Percentiles rank a stretch among this genome's conserved stretches.
phyloP scores from a whole-genome alignment of 345 rosid genomes.

The Gossypium rotundifolium region DNA sequence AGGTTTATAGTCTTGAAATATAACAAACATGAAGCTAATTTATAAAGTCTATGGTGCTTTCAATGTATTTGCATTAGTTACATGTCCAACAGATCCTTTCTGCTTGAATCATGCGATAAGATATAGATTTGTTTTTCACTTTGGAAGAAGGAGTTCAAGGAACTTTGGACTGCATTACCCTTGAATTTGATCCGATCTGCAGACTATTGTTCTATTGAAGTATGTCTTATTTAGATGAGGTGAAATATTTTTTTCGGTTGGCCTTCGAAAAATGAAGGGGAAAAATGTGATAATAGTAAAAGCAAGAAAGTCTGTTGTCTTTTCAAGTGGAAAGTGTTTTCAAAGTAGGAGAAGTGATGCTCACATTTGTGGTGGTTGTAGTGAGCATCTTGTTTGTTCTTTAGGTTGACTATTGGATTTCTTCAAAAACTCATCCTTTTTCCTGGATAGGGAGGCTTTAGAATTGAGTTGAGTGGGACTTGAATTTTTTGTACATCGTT shows the following conservation, averaged over 20 bases:
- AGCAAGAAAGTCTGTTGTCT: background rate
- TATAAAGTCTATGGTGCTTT: background rate
- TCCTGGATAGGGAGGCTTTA: conserved; percentile 7
- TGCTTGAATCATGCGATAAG: background rate
- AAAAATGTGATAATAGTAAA: background rate
- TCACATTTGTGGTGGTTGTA: background rate
- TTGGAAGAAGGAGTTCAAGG: background rate
- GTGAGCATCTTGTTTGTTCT: conserved; percentile 3
- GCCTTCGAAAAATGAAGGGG: background rate
- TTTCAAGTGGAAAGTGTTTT: background rate
- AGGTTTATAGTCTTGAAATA: background rate
- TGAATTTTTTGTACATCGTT: conserved; percentile 12
- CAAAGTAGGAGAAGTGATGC: background rate
- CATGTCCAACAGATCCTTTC: background rate
- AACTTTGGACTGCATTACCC: background rate
- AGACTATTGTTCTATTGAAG: background rate
- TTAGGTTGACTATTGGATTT: conserved; percentile 13
- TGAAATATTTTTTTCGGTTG: background rate
- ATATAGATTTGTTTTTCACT: background rate
- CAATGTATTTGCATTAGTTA: background rate
- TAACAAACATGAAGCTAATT: background rate
- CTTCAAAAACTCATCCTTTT: background rate
- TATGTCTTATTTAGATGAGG: background rate
- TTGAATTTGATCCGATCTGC: background rate
- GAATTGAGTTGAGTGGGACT: conserved; percentile 17